These are phyloP conservation scores for Calonectria honghensis DNA, from an alignment of 2,329 filamentous ascomycete genomes.

Conservation along the genomic window DNA sequence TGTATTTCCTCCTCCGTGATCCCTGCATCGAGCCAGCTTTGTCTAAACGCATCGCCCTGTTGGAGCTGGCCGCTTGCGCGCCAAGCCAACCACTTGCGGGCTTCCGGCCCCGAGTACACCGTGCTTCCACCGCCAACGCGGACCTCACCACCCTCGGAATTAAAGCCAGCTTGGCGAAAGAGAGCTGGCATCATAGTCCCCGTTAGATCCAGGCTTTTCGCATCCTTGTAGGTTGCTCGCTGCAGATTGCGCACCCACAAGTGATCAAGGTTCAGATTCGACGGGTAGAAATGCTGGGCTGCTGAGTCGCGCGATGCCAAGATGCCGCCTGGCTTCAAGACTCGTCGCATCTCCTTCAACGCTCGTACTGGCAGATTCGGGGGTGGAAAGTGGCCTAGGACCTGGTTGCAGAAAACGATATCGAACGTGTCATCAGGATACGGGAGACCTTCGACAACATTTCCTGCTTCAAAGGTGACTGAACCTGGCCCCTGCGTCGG, in stretches of 20 bases:
- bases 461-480: slow-evolving; percentile 18
- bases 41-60: slow-evolving; percentile 20
- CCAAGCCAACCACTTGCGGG: slow-evolving; percentile 28
- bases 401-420: slow-evolving; percentile 21
- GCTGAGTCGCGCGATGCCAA: slow-evolving; percentile 57
- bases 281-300: slow-evolving; percentile 51
- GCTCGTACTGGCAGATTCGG: slow-evolving; percentile 55
- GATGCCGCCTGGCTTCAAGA: slow-evolving; percentile 64
- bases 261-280: slow-evolving; percentile 47
- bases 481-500: slow-evolving; percentile 21
- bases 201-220: not conserved
- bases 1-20: slow-evolving; percentile 43
- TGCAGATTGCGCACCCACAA: slow-evolving; percentile 20
- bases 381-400: slow-evolving; percentile 60
- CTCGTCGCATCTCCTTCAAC: slow-evolving; percentile 63
- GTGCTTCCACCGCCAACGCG: slow-evolving; percentile 15
- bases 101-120: slow-evolving; percentile 26
- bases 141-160: slow-evolving; percentile 17
- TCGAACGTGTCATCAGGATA: slow-evolving; percentile 26
- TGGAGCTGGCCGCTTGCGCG: slow-evolving; percentile 27
- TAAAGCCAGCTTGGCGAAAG: slow-evolving; percentile 22
- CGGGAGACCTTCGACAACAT: slow-evolving; percentile 41
- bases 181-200: slow-evolving; percentile 23
- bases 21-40: slow-evolving; percentile 38
- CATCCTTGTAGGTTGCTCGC: not conserved